These are phyloP conservation scores for Cryptococcus deneoformans DNA, from an alignment of 1,284 basidiomycete species.

Conservation along the genomic window DNA sequence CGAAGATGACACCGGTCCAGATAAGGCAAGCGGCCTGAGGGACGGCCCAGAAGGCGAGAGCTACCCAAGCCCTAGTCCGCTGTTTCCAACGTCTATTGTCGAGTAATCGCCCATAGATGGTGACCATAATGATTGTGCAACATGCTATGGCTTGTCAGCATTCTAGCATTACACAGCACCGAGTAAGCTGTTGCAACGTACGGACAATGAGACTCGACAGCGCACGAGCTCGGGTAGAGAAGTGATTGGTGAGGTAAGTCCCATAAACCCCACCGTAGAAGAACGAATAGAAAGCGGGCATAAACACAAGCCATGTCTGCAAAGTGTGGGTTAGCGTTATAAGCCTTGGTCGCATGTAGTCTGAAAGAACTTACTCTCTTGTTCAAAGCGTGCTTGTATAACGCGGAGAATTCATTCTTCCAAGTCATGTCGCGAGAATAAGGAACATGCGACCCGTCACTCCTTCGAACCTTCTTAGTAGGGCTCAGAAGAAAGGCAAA, in stretches of 20 bases:
- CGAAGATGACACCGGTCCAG: conserved; percentile 23
- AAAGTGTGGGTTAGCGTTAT: not conserved
- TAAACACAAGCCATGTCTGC: conserved; percentile 22
- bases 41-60: conserved; percentile 20
- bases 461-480: conserved; percentile 23
- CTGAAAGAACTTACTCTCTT: conserved; percentile 12
- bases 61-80: conserved; percentile 17
- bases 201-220: conserved; percentile 33
- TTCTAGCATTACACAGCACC: not conserved
- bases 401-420: conserved; percentile 18
- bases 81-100: conserved; percentile 20
- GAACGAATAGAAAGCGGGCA: conserved; percentile 31
- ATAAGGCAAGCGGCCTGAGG: conserved; percentile 25
- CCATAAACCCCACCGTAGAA: conserved; percentile 28
- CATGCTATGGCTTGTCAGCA: not conserved
- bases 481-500: conserved; percentile 23
- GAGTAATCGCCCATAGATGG: conserved; percentile 20
- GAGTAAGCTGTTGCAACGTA: conserved; percentile 5
- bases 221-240: conserved; percentile 33
- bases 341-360: too few relatives aligned
- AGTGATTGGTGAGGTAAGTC: conserved; percentile 34
- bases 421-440: conserved; percentile 15
- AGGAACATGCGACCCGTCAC: conserved; percentile 28
- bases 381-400: conserved; percentile 16
- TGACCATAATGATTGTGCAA: conserved; percentile 7